phyloP scores from a whole-genome alignment of 331 rosid genomes.

The Quercus lobata region DNA sequence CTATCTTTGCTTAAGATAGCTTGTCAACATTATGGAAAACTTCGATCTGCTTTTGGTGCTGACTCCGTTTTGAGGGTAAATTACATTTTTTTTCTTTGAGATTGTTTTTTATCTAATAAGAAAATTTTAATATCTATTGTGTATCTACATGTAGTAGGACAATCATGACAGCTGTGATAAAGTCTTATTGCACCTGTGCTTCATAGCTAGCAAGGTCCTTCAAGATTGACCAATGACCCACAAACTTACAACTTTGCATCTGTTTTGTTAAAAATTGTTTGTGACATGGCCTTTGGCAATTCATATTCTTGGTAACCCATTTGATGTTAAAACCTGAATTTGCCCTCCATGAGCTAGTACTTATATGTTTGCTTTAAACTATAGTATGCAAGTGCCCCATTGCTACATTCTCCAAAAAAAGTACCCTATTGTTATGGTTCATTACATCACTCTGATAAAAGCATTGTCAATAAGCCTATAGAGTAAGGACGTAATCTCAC shows the following conservation, averaged over 20 bases:
- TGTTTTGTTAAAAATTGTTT: neutral
- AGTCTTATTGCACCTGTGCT: neutral
- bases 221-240: neutral
- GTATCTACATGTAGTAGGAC: neutral
- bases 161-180: neutral
- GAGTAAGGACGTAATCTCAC: neutral
- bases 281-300: neutral
- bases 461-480: neutral
- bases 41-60: conserved; percentile 87
- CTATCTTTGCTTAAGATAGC: conserved; percentile 90
- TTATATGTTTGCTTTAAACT: neutral
- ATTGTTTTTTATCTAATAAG: neutral
- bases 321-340: neutral
- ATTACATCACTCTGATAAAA: neutral
- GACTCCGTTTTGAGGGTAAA: conserved; percentile 65
- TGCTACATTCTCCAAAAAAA: neutral
- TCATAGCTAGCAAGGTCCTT: neutral
- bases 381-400: neutral
- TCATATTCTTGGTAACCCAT: neutral
- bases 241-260: neutral
- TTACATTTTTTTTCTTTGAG: conserved; percentile 5
- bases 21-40: conserved; percentile 90
- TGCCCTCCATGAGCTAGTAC: neutral
- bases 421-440: neutral
- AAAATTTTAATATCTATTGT: neutral